Evolutionary conservation across 2,329 filamentous ascomycete species (phyloP), one percentile per base, ranked within the genome.

Genomic region (Botrytis galanthina): DNA sequence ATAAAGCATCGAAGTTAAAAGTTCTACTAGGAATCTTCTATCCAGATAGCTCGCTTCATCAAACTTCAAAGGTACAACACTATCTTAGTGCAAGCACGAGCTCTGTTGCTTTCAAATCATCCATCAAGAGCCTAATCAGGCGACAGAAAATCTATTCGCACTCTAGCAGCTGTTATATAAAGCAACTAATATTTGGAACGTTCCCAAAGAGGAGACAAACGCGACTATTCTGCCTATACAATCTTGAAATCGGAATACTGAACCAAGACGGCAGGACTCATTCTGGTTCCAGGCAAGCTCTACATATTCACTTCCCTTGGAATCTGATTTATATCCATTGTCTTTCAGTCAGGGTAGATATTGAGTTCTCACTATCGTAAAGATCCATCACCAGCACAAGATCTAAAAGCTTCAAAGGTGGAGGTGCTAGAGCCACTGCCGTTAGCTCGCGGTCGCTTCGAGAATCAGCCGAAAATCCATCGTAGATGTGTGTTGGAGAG

Each of bases 331-430:
- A 35, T 5, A n/a, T n/a, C n/a, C n/a, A n/a, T n/a, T n/a, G 8
- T 60, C 14, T 54, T 16, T 10, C 16, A n/a, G 10, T 54, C 4
- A 7, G n/a, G 5, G 12, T 14, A 54, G 48, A 14, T 54, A n/a
- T 54, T 7, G 2, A n/a, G 2, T n/a, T 0, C 26, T n/a, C 10
- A 10, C 1, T 10, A 14, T n/a, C 26, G 10, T 6, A 14, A 1
- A n/a, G 10, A 51, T 5, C 10, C 10, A 26, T n/a, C 4, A 51
- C 48, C 26, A 51, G 4, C 22, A 51, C 1, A 4, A n/a, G 26
- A n/a, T 10, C 9, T n/a, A 14, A 51, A 0, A 51, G 48, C 48
- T 51, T 51, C 12, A n/a, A 6, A 51, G 14, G 4, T 2, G 14
- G 10, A 26, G 26, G 26, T 26, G 9, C 22, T 8, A n/a, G 4